These are phyloP conservation scores for Chrysoporthe austroafricana DNA, from an alignment of 2,329 filamentous ascomycete genomes.

Conservation along the genomic window DNA sequence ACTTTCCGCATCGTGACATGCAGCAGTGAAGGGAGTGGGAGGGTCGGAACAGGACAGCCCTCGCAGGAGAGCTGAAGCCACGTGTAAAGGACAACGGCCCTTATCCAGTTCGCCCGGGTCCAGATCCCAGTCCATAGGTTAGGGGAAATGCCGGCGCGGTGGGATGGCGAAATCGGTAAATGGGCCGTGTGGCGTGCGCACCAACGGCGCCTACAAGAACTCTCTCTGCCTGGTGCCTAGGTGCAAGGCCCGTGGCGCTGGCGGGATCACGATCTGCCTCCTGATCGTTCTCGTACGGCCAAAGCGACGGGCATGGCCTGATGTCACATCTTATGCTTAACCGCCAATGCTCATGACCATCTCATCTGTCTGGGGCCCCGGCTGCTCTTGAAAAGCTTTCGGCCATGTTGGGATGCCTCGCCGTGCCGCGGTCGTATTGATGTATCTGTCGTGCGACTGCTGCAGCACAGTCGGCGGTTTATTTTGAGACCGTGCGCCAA, in stretches of 20 bases:
- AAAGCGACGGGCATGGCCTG: slow-evolving; percentile 17
- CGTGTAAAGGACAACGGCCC: slow-evolving; percentile 23
- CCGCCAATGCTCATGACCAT: not conserved
- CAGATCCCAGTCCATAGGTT: slow-evolving; percentile 21
- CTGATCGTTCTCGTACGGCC: slow-evolving; percentile 19
- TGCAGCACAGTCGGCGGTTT: slow-evolving; percentile 13
- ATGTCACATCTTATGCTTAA: not conserved
- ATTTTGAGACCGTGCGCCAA: slow-evolving; percentile 4
- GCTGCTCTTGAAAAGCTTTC: not conserved
- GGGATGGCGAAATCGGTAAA: slow-evolving; percentile 13
- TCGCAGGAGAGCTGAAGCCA: slow-evolving; percentile 18
- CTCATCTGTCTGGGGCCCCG: not conserved
- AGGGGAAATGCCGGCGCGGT: slow-evolving; percentile 22
- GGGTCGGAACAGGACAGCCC: slow-evolving; percentile 16
- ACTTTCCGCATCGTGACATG: not conserved
- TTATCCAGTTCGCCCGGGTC: slow-evolving; percentile 12
- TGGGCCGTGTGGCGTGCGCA: slow-evolving; percentile 7
- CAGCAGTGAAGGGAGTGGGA: not conserved
- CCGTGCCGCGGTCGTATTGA: not conserved
- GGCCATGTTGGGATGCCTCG: slow-evolving; percentile 1
- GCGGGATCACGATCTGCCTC: slow-evolving; percentile 11
- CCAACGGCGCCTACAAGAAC: slow-evolving; percentile 9
- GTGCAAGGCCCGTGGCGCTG: slow-evolving; percentile 23
- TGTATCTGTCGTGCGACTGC: not conserved
- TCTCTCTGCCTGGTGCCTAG: not conserved